Percentiles rank a stretch among this genome's conserved stretches.
Conservation (phyloP, 441 rosid genomes). For the Gossypium aridum region DNA sequence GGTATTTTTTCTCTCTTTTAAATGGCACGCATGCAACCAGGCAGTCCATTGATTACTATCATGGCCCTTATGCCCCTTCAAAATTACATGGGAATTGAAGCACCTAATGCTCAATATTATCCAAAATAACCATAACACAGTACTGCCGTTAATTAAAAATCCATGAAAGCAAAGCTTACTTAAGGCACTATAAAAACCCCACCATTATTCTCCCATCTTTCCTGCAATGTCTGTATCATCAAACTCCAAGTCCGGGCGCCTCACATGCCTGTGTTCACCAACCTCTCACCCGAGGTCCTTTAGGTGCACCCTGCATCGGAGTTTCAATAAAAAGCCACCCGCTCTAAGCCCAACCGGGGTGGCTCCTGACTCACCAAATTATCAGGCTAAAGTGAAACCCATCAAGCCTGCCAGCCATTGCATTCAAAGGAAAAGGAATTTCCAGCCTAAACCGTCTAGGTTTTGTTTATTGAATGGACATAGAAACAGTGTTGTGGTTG, state of each 20-base stretch:
- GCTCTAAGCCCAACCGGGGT: neutral
- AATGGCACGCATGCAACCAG: neutral
- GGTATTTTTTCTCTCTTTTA: too few species aligned
- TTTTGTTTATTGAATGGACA: constrained; percentile 15
- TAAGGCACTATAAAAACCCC: neutral
- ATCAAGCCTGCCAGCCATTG: constrained; percentile 12
- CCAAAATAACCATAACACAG: neutral
- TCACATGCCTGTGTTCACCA: constrained; percentile 47
- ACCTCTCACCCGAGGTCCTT: constrained; percentile 52
- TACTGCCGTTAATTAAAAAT: neutral
- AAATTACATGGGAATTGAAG: neutral
- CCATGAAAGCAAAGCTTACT: neutral
- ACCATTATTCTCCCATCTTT: neutral
- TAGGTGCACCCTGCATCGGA: constrained; percentile 42
- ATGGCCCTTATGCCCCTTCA: neutral
- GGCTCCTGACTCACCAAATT: neutral
- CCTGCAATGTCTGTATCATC: constrained; percentile 17
- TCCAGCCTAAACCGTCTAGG: constrained; percentile 22
- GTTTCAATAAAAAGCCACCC: neutral
- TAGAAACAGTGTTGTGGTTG: neutral
- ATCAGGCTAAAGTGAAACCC: neutral
- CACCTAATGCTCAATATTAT: neutral
- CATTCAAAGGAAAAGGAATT: constrained; percentile 13
- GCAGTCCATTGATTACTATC: neutral
- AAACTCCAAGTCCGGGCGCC: constrained; percentile 7